These are phyloP conservation scores for Coniochaeta ligniaria DNA, from an alignment of 2,329 filamentous ascomycete species.

Conservation along the genomic window DNA sequence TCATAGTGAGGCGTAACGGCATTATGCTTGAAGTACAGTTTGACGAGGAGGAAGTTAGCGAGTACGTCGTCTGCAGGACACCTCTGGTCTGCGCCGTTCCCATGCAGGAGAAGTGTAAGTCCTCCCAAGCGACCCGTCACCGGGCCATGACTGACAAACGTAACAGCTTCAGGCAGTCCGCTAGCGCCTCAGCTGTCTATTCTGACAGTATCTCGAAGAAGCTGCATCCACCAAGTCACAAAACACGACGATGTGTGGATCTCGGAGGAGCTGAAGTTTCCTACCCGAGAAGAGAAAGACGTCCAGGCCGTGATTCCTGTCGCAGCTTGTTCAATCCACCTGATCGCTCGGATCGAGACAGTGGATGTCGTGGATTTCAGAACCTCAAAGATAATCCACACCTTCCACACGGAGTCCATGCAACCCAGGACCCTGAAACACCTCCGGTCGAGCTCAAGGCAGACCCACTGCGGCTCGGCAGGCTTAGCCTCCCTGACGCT, in stretches of 20 bases:
- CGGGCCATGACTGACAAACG: background rate
- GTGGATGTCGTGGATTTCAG: slow-evolving; percentile 56
- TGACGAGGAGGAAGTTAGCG: slow-evolving; percentile 31
- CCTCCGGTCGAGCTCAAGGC: slow-evolving; percentile 45
- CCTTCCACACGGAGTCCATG: slow-evolving; percentile 52
- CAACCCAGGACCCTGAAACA: slow-evolving; percentile 52
- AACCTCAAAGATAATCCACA: slow-evolving; percentile 49
- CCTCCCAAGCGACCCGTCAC: background rate
- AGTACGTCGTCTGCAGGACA: slow-evolving; percentile 43
- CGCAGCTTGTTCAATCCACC: slow-evolving; percentile 49
- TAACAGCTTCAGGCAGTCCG: slow-evolving; percentile 12
- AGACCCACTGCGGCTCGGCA: slow-evolving; percentile 44
- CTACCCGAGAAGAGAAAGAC: slow-evolving; percentile 30
- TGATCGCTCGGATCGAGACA: slow-evolving; percentile 49
- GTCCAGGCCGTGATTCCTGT: slow-evolving; percentile 52
- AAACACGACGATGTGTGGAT: slow-evolving; percentile 39
- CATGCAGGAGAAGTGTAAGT: slow-evolving; percentile 37
- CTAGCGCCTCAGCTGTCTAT: slow-evolving; percentile 23
- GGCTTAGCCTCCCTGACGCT: slow-evolving; percentile 58
- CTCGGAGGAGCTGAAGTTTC: slow-evolving; percentile 36
- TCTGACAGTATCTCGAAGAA: slow-evolving; percentile 41
- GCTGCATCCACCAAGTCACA: slow-evolving; percentile 41
- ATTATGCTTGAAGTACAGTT: slow-evolving; percentile 51
- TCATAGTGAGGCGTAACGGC: slow-evolving; percentile 60
- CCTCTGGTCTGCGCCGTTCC: slow-evolving; percentile 42